These are phyloP conservation scores for Neophaeococcomyces aloes DNA, from an alignment of 2,329 filamentous ascomycete genomes.

Conservation along the genomic window DNA sequence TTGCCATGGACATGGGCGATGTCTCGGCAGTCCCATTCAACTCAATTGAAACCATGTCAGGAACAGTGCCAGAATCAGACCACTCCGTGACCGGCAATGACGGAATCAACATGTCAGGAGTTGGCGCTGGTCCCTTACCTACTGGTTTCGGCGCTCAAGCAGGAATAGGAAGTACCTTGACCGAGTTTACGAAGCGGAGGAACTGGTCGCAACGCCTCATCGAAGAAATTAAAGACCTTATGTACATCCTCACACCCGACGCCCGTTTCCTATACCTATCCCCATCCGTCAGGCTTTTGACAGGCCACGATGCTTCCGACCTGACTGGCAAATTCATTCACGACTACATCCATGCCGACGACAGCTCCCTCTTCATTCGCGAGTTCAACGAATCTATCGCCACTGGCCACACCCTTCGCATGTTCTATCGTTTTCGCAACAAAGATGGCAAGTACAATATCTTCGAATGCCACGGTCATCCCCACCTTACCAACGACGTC, in stretches of 20 bases:
- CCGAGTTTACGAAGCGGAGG: slow-evolving; percentile 54
- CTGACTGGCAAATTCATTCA: slow-evolving; percentile 65
- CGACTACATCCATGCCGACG: slow-evolving; percentile 77
- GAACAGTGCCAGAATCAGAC: slow-evolving; percentile 16
- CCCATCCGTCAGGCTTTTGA: slow-evolving; percentile 61
- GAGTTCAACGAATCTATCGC: slow-evolving; percentile 86
- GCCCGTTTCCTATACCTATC: slow-evolving; percentile 80
- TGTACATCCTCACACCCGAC: slow-evolving; percentile 77
- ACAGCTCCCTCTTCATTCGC: slow-evolving; percentile 68
- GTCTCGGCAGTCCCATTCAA: slow-evolving; percentile 6
- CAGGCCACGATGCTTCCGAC: slow-evolving; percentile 62
- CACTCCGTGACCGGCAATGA: slow-evolving; percentile 15
- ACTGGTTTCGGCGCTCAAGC: slow-evolving; percentile 41
- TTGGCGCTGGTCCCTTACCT: slow-evolving; percentile 46
- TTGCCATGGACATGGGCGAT: slow-evolving; percentile 32
- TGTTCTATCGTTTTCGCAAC: slow-evolving; percentile 76
- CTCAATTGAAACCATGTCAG: slow-evolving; percentile 6
- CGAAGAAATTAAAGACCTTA: slow-evolving; percentile 77
- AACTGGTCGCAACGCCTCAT: slow-evolving; percentile 85
- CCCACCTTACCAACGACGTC: slow-evolving; percentile 66
- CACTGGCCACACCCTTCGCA: slow-evolving; percentile 63
- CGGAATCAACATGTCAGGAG: slow-evolving; percentile 30
- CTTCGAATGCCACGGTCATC: slow-evolving; percentile 86
- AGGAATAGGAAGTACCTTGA: slow-evolving; percentile 41
- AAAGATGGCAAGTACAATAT: slow-evolving; percentile 65